Percentiles rank a stretch among this genome's conserved stretches.
Evolutionary conservation across 116 monocot species (phyloP).

Genomic region (Thalassia testudinum): DNA sequence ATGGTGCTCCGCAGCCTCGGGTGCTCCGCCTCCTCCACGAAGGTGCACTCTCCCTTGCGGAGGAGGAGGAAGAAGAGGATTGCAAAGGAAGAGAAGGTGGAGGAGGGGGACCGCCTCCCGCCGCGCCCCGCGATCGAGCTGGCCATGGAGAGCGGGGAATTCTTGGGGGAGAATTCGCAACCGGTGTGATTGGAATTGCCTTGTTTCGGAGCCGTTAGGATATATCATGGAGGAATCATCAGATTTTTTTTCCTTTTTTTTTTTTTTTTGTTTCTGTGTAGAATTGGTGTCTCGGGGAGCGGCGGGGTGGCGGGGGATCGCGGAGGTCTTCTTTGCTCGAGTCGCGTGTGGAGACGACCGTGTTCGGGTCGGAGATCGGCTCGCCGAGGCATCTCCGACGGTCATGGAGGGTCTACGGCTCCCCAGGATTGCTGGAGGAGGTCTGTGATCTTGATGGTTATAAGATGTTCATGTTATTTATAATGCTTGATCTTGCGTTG

Average conservation of each 20-base stretch:
- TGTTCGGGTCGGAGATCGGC: slow-evolving; percentile 22
- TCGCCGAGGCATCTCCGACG: slow-evolving; percentile 21
- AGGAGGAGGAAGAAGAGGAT: slow-evolving; percentile 12
- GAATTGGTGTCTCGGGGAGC: slow-evolving; percentile 13
- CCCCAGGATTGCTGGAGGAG: slow-evolving; percentile 40
- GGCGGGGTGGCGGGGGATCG: slow-evolving; percentile 16
- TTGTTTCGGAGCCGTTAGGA: too few relatives aligned
- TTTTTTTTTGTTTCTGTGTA: too few relatives aligned
- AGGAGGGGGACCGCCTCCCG: background rate
- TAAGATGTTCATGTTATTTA: background rate
- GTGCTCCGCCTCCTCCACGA: slow-evolving; percentile 26
- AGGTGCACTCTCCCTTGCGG: slow-evolving; percentile 18
- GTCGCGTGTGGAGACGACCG: slow-evolving; percentile 19
- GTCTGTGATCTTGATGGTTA: background rate
- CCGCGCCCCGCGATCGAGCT: background rate
- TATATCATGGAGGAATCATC: background rate
- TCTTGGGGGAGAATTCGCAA: background rate
- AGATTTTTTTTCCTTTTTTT: too few relatives aligned
- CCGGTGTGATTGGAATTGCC: background rate
- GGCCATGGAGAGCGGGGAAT: background rate
- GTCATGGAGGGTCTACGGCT: slow-evolving; percentile 30
- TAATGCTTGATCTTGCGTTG: too few relatives aligned
- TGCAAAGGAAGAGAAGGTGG: slow-evolving; percentile 10
- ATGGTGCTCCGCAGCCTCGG: slow-evolving; percentile 37
- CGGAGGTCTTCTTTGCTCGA: slow-evolving; percentile 12